Conservation (phyloP, 2,329 filamentous ascomycete genomes). For the Colletotrichum ledebouriae region DNA sequence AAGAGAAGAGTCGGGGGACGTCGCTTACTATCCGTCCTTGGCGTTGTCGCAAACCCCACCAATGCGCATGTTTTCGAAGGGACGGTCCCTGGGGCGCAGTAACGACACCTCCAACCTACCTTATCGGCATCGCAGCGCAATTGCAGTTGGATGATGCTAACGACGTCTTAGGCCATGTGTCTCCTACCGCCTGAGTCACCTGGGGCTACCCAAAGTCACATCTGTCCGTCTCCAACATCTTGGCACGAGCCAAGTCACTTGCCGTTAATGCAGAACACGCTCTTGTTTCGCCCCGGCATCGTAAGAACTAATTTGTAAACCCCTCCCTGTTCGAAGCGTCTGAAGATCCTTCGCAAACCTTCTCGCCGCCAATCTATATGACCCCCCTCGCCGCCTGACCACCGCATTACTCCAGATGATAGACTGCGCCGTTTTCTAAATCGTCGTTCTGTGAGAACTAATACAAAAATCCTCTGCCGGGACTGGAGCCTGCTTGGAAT, state of each 20-base stretch:
- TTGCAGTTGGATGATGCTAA: constrained; percentile 9
- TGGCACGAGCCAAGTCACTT: constrained; percentile 37
- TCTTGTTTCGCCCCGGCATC: constrained; percentile 37
- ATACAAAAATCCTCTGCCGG: constrained; percentile 14
- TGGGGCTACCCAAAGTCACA: constrained; percentile 29
- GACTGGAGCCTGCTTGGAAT: constrained; percentile 40
- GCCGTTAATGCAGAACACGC: constrained; percentile 38
- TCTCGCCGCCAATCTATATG: constrained; percentile 41
- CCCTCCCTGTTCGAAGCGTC: constrained; percentile 39
- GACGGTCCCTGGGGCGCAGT: constrained; percentile 14
- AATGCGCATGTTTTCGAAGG: constrained; percentile 20
- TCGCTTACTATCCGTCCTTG: constrained; percentile 28
- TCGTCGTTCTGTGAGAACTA: neutral
- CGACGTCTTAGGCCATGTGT: constrained; percentile 12
- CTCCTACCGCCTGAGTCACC: neutral
- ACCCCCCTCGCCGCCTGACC: constrained; percentile 18
- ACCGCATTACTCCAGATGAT: neutral
- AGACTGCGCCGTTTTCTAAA: constrained; percentile 5
- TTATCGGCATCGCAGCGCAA: constrained; percentile 9
- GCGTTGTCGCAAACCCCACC: constrained; percentile 32
- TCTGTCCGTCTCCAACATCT: constrained; percentile 31
- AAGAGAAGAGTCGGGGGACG: neutral
- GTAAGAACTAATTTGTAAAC: constrained; percentile 26
- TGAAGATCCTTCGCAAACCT: constrained; percentile 44
- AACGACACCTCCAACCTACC: constrained; percentile 5